phyloP scores from a whole-genome alignment of 2,329 filamentous ascomycete species.

The Aspergillus transmontanensis region DNA sequence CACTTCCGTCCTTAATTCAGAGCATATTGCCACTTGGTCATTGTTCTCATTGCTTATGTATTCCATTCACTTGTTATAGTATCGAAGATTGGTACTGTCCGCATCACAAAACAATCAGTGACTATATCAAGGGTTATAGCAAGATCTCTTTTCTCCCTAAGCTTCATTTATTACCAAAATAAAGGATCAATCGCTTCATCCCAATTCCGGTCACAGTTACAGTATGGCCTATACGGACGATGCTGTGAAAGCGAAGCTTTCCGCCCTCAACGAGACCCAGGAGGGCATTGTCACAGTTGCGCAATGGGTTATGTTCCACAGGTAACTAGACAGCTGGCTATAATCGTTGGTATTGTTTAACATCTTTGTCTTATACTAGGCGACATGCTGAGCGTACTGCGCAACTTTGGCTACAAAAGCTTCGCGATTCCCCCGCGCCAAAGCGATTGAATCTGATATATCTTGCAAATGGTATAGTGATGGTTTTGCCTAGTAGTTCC shows the following conservation, averaged over 20 bases:
- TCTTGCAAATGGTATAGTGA: slow-evolving; percentile 79
- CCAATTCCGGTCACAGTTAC: not conserved
- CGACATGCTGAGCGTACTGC: slow-evolving; percentile 91
- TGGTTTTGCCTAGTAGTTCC: not conserved
- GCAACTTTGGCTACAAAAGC: slow-evolving; percentile 84
- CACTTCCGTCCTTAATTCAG: not conserved
- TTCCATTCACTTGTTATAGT: not conserved
- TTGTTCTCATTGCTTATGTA: not conserved
- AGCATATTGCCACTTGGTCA: not conserved
- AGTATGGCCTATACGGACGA: slow-evolving; percentile 94
- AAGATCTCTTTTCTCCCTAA: not conserved
- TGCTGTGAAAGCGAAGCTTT: slow-evolving; percentile 90
- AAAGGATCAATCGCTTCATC: not conserved
- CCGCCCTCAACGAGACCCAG: slow-evolving; percentile 93
- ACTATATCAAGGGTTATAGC: not conserved
- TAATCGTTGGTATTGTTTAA: slow-evolving; percentile 24
- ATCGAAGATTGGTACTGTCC: not conserved
- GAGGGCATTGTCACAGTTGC: slow-evolving; percentile 95
- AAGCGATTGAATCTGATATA: slow-evolving; percentile 92
- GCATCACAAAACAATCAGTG: not conserved
- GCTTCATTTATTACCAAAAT: not conserved
- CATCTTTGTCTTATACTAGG: slow-evolving; percentile 51
- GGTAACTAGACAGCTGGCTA: slow-evolving; percentile 56
- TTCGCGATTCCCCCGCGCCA: slow-evolving; percentile 82
- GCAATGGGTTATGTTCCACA: slow-evolving; percentile 99